Evolutionary conservation across 2,329 filamentous ascomycete genomes (phyloP).

Genomic region (Lecanoromycetidae sp.): DNA sequence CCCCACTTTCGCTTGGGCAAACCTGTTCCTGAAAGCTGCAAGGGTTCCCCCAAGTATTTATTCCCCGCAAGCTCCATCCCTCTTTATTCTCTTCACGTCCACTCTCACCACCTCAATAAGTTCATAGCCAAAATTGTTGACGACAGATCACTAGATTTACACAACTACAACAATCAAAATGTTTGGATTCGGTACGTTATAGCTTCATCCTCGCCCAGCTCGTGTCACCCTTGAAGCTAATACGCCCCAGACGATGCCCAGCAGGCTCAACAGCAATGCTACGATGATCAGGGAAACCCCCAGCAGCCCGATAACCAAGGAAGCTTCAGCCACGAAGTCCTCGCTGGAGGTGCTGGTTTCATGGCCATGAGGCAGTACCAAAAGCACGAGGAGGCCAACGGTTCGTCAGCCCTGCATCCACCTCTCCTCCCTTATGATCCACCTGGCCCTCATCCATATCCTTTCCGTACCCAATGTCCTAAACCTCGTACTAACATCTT

Average conservation of each 20-base stretch:
- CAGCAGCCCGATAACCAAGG: constrained; percentile 39
- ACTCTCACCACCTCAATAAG: background rate
- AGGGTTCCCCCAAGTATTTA: background rate
- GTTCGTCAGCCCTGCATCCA: constrained; percentile 41
- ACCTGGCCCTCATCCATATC: background rate
- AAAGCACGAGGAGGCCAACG: constrained; percentile 52
- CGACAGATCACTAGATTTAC: background rate
- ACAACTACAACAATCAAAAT: background rate
- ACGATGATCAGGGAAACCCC: constrained; percentile 31
- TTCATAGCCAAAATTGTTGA: background rate
- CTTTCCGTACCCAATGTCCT: background rate
- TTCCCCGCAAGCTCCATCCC: background rate
- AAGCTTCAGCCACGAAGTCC: constrained; percentile 52
- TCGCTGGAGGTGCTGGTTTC: constrained; percentile 66
- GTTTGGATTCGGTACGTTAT: constrained; percentile 1
- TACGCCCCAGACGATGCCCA: constrained; percentile 36
- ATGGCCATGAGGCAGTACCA: constrained; percentile 68
- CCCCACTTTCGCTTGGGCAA: too few species aligned
- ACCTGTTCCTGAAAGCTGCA: too few species aligned
- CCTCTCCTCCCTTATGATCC: constrained; percentile 34
- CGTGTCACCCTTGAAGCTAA: background rate
- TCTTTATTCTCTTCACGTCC: background rate
- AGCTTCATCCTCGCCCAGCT: background rate
- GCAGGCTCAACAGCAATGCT: constrained; percentile 43
- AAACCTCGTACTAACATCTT: background rate